These are phyloP conservation scores for Pelargonium cotyledonis DNA, from an alignment of 441 rosid genomes.

Conservation along the genomic window DNA sequence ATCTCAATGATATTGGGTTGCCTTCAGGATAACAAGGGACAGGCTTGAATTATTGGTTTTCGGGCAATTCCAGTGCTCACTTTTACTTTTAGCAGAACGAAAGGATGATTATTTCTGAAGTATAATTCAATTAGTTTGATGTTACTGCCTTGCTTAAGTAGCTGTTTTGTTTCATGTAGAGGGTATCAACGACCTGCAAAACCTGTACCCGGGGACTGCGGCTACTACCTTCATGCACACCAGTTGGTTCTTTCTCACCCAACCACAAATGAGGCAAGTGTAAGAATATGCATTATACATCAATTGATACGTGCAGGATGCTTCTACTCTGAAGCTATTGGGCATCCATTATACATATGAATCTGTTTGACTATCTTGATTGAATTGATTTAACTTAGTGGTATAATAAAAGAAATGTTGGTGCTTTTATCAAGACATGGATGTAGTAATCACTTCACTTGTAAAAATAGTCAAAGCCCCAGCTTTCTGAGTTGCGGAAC, in stretches of 20 bases:
- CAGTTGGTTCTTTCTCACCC: slow-evolving; percentile 52
- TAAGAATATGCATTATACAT: slow-evolving; percentile 1
- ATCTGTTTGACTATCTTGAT: not conserved
- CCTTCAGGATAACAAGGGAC: too few species aligned
- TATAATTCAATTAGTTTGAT: too few species aligned
- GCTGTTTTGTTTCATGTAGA: slow-evolving; percentile 28
- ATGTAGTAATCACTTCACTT: not conserved
- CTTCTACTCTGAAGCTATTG: not conserved
- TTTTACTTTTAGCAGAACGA: too few species aligned
- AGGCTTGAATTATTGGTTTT: too few species aligned
- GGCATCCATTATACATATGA: not conserved
- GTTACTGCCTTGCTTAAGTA: not conserved
- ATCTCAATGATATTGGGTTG: too few species aligned
- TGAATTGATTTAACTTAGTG: not conserved
- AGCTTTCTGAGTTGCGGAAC: not conserved
- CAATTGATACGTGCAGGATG: not conserved
- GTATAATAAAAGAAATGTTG: too few species aligned
- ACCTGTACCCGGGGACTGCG: slow-evolving; percentile 88
- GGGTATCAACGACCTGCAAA: slow-evolving; percentile 68
- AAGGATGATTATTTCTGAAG: too few species aligned
- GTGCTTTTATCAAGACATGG: not conserved
- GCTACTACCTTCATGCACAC: slow-evolving; percentile 83
- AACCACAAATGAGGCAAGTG: slow-evolving; percentile 44
- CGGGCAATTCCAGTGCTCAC: too few species aligned
- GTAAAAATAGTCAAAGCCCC: too few species aligned